Evolutionary conservation across 345 rosid genomes (phyloP).

Genomic region (Eucalyptus leucophloia): DNA sequence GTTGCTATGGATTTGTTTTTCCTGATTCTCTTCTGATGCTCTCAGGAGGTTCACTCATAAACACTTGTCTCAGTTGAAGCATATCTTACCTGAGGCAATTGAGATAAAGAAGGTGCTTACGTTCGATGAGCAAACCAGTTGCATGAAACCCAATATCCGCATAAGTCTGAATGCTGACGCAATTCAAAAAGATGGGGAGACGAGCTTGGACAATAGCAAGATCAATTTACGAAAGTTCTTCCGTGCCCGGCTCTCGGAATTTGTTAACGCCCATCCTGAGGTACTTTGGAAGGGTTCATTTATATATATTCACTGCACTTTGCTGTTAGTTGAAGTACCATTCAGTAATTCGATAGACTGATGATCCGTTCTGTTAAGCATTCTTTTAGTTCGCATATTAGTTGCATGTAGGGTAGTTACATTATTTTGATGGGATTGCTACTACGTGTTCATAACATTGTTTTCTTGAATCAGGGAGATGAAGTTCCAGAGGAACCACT

Average conservation of each 20-base stretch:
- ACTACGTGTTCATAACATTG: neutral
- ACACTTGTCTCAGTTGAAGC: constrained; percentile 71
- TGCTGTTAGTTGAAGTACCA: neutral
- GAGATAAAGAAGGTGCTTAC: constrained; percentile 44
- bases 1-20: neutral
- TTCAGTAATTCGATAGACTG: neutral
- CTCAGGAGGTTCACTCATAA: constrained; percentile 63
- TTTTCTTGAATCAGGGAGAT: constrained; percentile 39
- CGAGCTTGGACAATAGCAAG: constrained; percentile 25
- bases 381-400: neutral
- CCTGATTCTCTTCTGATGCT: neutral
- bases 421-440: neutral
- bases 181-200: constrained; percentile 11
- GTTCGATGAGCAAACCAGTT: constrained; percentile 54
- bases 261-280: constrained; percentile 54
- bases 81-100: constrained; percentile 69
- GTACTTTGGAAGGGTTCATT: constrained; percentile 7
- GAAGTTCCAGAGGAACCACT: constrained; percentile 66
- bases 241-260: constrained; percentile 39
- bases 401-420: neutral
- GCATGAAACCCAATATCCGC: constrained; percentile 81
- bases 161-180: constrained; percentile 42
- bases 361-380: neutral
- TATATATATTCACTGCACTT: neutral
- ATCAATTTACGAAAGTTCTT: constrained; percentile 47